Evolutionary conservation across 331 rosid species (phyloP).

Genomic region (Dryas integrifolia): DNA sequence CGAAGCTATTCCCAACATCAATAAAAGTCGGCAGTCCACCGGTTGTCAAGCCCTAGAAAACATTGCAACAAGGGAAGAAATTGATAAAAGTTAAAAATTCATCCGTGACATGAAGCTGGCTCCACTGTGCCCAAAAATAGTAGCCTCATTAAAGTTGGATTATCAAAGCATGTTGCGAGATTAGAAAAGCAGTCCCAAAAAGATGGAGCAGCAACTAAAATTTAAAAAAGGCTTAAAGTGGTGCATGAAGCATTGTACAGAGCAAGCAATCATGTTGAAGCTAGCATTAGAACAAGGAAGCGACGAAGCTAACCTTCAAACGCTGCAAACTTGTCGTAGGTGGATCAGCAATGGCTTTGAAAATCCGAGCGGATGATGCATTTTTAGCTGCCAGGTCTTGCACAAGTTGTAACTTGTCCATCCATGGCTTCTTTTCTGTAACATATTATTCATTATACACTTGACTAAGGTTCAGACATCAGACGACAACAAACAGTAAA

Average conservation of each 20-base stretch:
- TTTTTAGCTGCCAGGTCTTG: slow-evolving; percentile 53
- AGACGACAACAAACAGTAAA: background rate
- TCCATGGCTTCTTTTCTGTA: slow-evolving; percentile 78
- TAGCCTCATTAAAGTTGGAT: background rate
- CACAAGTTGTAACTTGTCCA: slow-evolving; percentile 62
- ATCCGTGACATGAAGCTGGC: background rate
- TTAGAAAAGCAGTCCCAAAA: background rate
- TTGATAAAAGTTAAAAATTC: background rate
- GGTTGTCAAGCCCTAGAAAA: slow-evolving; percentile 74
- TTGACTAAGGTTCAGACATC: too few species aligned
- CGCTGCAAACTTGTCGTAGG: slow-evolving; percentile 99
- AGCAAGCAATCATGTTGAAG: background rate
- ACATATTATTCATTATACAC: slow-evolving; percentile 1
- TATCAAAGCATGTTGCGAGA: background rate
- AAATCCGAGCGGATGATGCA: slow-evolving; percentile 70
- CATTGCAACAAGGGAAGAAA: slow-evolving; percentile 5
- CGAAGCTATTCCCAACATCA: slow-evolving; percentile 96
- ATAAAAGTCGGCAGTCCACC: slow-evolving; percentile 98
- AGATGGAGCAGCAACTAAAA: background rate
- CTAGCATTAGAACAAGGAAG: background rate
- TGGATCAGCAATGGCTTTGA: slow-evolving; percentile 97
- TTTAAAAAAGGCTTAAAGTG: background rate
- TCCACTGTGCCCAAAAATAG: background rate
- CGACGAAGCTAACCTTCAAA: slow-evolving; percentile 51
- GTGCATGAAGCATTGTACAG: background rate